Evolutionary conservation across 768 basidiomycete genomes (phyloP).

Genomic region (Trametes cingulata): DNA sequence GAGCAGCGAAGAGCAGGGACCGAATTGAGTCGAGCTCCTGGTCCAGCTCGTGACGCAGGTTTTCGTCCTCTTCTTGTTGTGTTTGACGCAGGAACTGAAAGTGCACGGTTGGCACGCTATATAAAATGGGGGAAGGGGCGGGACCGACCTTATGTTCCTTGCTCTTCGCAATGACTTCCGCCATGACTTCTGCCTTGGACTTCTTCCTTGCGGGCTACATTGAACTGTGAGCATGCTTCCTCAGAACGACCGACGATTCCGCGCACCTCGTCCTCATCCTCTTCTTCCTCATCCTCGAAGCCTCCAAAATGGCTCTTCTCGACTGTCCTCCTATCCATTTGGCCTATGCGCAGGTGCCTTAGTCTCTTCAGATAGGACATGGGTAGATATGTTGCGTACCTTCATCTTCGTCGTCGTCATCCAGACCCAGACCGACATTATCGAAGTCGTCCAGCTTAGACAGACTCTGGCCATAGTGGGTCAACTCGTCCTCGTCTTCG

Average conservation of each 20-base stretch:
- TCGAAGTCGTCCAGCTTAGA: constrained; percentile 87
- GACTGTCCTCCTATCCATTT: constrained; percentile 69
- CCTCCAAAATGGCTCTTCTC: constrained; percentile 81
- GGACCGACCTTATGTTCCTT: constrained; percentile 85
- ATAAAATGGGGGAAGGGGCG: neutral
- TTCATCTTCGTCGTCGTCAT: constrained; percentile 55
- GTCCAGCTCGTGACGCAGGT: constrained; percentile 85
- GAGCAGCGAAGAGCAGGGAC: constrained; percentile 59
- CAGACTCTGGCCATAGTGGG: constrained; percentile 88
- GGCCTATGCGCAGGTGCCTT: constrained; percentile 41
- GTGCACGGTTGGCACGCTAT: neutral
- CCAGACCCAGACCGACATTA: constrained; percentile 58
- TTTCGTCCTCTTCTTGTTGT: constrained; percentile 83
- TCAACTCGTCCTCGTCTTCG: constrained; percentile 88
- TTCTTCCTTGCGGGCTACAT: constrained; percentile 79
- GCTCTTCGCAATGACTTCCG: constrained; percentile 95
- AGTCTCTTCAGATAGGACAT: neutral
- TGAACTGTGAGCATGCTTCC: neutral
- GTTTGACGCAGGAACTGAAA: constrained; percentile 81
- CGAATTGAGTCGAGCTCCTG: constrained; percentile 82
- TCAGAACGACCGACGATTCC: neutral
- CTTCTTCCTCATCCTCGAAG: constrained; percentile 65
- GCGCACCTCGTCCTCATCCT: constrained; percentile 49
- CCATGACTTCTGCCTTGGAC: constrained; percentile 95
- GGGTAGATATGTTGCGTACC: constrained; percentile 14